phyloP scores from a whole-genome alignment of 495 filamentous ascomycete species.

The Penicillium nucicola region DNA sequence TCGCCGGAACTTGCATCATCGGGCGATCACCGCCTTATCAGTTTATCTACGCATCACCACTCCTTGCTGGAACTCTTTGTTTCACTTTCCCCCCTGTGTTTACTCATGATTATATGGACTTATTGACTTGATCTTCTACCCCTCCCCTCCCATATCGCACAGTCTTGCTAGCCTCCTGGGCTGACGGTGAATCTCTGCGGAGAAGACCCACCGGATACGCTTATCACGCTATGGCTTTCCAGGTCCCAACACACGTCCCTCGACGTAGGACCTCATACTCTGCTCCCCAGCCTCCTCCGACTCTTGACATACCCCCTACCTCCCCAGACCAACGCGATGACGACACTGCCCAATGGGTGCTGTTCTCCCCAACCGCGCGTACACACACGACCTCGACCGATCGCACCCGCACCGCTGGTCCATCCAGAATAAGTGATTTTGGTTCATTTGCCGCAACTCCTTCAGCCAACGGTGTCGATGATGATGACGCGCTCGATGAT shows the following conservation, averaged over 20 bases:
- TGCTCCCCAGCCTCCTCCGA: constrained; percentile 41
- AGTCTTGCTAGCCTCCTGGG: not conserved
- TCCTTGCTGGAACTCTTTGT: constrained; percentile 13
- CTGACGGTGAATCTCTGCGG: constrained; percentile 16
- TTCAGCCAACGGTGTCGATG: constrained; percentile 41
- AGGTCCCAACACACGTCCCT: constrained; percentile 65
- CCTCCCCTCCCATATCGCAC: not conserved
- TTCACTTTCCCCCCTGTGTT: not conserved
- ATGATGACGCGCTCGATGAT: constrained; percentile 51
- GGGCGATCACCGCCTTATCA: constrained; percentile 3
- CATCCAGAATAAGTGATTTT: constrained; percentile 78
- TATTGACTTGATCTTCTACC: not conserved
- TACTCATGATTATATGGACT: not conserved
- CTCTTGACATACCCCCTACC: constrained; percentile 35
- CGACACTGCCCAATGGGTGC: constrained; percentile 90
- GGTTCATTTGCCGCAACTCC: constrained; percentile 69
- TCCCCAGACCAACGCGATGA: constrained; percentile 41
- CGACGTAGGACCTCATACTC: constrained; percentile 56
- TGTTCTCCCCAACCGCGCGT: constrained; percentile 78
- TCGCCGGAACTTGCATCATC: constrained; percentile 8
- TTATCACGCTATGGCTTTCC: constrained; percentile 70
- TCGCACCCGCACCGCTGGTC: constrained; percentile 67
- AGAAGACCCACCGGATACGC: constrained; percentile 22
- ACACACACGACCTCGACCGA: constrained; percentile 72
- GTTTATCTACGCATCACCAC: constrained; percentile 6